A percentile compares a stretch with the other conserved stretches of the same genome.
Evolutionary conservation across 805 yeast genomes (phyloP).

Genomic region (Metschnikowia santaceciliae): DNA sequence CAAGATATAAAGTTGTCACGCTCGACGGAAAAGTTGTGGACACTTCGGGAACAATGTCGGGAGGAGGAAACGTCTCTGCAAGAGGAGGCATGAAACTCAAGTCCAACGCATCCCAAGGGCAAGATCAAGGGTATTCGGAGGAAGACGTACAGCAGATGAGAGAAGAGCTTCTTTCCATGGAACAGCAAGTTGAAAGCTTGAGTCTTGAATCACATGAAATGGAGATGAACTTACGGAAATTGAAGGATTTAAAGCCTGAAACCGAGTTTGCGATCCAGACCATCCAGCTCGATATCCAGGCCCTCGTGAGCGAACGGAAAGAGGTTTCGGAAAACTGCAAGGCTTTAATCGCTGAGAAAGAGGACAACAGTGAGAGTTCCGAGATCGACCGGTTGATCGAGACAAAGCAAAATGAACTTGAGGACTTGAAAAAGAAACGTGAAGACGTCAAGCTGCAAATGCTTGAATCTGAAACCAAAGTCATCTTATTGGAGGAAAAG

Average conservation of each 20-base stretch:
- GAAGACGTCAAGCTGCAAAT: slow-evolving; percentile 49
- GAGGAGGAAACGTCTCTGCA: slow-evolving; percentile 77
- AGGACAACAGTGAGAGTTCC: slow-evolving; percentile 23
- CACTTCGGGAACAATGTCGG: slow-evolving; percentile 91
- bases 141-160: slow-evolving; percentile 55
- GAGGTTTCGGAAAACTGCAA: slow-evolving; percentile 43
- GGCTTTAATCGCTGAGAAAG: slow-evolving; percentile 39
- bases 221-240: slow-evolving; percentile 51
- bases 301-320: slow-evolving; percentile 50
- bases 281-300: slow-evolving; percentile 58
- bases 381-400: slow-evolving; percentile 39
- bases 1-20: slow-evolving; percentile 86
- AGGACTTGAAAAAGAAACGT: slow-evolving; percentile 16
- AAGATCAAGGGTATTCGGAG: slow-evolving; percentile 41
- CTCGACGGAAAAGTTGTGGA: slow-evolving; percentile 89
- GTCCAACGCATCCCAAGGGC: slow-evolving; percentile 27
- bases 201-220: slow-evolving; percentile 53
- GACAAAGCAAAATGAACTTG: slow-evolving; percentile 23
- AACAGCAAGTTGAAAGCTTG: slow-evolving; percentile 47
- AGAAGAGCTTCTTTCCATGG: slow-evolving; percentile 49
- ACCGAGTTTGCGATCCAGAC: slow-evolving; percentile 60
- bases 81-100: slow-evolving; percentile 74
- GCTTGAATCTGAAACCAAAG: slow-evolving; percentile 49
- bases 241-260: slow-evolving; percentile 67
- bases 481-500: slow-evolving; percentile 62